Conservation (phyloP, 192 early-diverging fungal genomes). For the Dissophora ornata region DNA sequence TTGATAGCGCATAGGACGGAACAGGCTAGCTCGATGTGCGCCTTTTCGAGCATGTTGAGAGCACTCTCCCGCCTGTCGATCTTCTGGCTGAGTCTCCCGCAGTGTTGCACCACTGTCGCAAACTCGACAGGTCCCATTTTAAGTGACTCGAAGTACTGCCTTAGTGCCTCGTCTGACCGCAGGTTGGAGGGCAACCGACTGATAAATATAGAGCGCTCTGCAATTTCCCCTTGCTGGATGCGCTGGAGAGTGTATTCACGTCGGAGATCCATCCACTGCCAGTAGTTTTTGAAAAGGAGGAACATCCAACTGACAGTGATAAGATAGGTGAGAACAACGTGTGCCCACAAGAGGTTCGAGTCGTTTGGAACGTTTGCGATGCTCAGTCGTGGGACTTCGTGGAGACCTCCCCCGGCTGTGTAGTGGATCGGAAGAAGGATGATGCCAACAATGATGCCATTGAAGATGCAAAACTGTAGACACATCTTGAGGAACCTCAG, state of each 20-base stretch:
- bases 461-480: constrained; percentile 60
- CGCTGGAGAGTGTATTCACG: constrained; percentile 52
- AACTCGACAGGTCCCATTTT: constrained; percentile 66
- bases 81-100: constrained; percentile 55
- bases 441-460: constrained; percentile 51
- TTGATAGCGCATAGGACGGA: constrained; percentile 39
- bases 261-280: constrained; percentile 64
- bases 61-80: constrained; percentile 55
- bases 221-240: constrained; percentile 52
- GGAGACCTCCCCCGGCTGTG: not conserved
- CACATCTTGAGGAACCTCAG: constrained; percentile 70
- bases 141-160: constrained; percentile 63
- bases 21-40: constrained; percentile 59
- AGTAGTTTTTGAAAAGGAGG: constrained; percentile 65
- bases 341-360: constrained; percentile 60
- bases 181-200: constrained; percentile 62
- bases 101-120: constrained; percentile 62
- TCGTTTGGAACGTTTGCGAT: constrained; percentile 58
- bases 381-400: constrained; percentile 49
- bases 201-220: constrained; percentile 63
- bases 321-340: constrained; percentile 59
- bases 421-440: constrained; percentile 66
- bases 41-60: constrained; percentile 57
- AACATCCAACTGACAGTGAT: constrained; percentile 63
- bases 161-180: constrained; percentile 61